These are phyloP conservation scores for Xylariaceae sp. DNA, from an alignment of 2,329 filamentous ascomycete genomes.

Conservation along the genomic window DNA sequence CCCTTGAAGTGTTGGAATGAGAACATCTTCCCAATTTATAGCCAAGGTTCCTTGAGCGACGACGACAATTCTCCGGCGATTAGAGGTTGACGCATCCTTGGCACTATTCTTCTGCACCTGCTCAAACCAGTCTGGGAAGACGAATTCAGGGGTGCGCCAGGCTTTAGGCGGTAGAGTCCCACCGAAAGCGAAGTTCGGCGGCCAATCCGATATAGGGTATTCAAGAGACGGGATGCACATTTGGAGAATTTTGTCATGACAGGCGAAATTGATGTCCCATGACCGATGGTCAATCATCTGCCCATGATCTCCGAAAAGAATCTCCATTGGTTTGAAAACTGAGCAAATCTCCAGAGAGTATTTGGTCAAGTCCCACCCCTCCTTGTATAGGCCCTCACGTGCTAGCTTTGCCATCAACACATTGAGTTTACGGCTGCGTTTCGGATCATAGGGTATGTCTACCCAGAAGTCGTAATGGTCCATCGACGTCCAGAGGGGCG, in stretches of 20 bases:
- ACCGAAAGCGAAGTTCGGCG: constrained; percentile 38
- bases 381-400: constrained; percentile 8
- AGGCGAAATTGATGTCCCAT: constrained; percentile 26
- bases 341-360: constrained; percentile 3
- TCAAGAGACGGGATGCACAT: constrained; percentile 38
- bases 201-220: constrained; percentile 35
- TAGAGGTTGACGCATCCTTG: constrained; percentile 21
- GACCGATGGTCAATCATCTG: constrained; percentile 10
- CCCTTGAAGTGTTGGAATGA: constrained; percentile 42
- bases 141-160: constrained; percentile 25
- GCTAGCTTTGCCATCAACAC: constrained; percentile 8
- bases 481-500: constrained; percentile 9
- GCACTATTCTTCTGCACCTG: constrained; percentile 37
- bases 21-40: constrained; percentile 37
- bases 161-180: constrained; percentile 38
- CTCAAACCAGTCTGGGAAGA: constrained; percentile 39
- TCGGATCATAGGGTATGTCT: constrained; percentile 8
- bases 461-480: constrained; percentile 8
- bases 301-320: constrained; percentile 9
- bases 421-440: constrained; percentile 5
- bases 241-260: constrained; percentile 35
- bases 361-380: constrained; percentile 5
- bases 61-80: constrained; percentile 38
- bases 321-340: constrained; percentile 7
- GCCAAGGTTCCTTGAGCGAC: constrained; percentile 47